Evolutionary conservation across 2,329 filamentous ascomycete genomes (phyloP).

Genomic region (Calonectria henricotiae): DNA sequence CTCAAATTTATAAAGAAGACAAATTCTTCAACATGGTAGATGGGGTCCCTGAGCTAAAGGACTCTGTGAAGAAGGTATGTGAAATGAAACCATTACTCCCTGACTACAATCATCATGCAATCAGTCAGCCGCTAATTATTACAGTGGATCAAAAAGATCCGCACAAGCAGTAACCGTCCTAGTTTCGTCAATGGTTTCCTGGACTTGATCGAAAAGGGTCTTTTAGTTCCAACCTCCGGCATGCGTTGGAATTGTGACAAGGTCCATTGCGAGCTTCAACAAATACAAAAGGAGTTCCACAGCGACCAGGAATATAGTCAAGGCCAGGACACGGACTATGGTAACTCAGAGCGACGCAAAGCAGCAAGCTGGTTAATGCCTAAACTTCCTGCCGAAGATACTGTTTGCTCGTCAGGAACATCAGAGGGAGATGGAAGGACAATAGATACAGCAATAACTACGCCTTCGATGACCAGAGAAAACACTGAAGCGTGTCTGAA

Average conservation of each 20-base stretch:
- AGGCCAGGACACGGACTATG: neutral
- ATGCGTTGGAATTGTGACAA: neutral
- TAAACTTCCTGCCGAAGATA: neutral
- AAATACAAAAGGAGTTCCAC: neutral
- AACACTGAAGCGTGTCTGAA: neutral
- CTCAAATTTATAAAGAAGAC: neutral
- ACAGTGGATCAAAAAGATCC: neutral
- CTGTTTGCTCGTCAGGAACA: neutral
- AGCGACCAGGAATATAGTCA: neutral
- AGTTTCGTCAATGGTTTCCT: neutral
- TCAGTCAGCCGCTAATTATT: neutral
- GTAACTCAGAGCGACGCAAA: neutral
- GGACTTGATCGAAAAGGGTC: neutral
- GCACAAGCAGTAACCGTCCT: neutral
- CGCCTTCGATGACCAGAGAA: neutral
- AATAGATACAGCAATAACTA: neutral
- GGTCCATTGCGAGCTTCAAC: neutral
- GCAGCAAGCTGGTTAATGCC: neutral
- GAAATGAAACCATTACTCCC: neutral
- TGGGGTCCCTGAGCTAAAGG: neutral
- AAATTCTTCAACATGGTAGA: slow-evolving; percentile 20
- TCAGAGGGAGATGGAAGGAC: neutral
- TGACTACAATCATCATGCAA: too few relatives aligned
- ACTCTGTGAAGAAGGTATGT: slow-evolving; percentile 5
- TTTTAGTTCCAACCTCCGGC: neutral